Evolutionary conservation across 805 yeast species (phyloP), one percentile per base, ranked within the genome.

Genomic region (Spathaspora girioi): DNA sequence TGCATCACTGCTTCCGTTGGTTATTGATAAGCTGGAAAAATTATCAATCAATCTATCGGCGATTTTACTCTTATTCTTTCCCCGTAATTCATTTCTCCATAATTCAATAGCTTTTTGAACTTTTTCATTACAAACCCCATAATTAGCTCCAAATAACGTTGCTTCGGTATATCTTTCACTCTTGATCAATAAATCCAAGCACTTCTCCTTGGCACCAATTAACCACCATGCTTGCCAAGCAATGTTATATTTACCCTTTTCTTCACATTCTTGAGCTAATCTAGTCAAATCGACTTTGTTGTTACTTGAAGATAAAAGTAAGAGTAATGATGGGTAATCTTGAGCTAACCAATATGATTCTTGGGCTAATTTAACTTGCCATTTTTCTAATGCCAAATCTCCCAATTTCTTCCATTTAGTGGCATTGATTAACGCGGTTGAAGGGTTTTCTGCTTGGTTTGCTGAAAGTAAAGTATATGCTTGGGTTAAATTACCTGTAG

Each of bases 161-260:
- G 97, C 97, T 69, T 94, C 99, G 1, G 96, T 77, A 53, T 75
- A 76, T 65, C 96, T 81, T 38, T 81, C 88, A 49, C 89, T 79
- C 62, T 79, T 75, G 45, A 80, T 75, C 59, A 94, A 78, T 56
- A 94, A 73, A 19, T 81, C 80, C 50, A 84, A 76, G 57, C 92
- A 87, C 42, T 77, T 75, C 15, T 73, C 70, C 38, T 82, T 75
- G 63, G 90, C 87, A 40, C 96, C 93, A 31, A 86, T 80, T 50
- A 84, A 75, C 98, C 98, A 94, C 67, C 84, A 83, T 11, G 97
- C 87, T 64, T 89, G 90, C 76, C 91, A 94, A 23, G 98, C 96
- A 52, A 92, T 75, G 67, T 94, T 94, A 69, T 83, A 89, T 65
- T 86, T 86, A 46, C 97, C 97, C 44, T 74, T 78, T n/a, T 66